Base-by-base conservation (phyloP, 2,329 filamentous ascomycete genomes). In the Alternaria hordeiaustralica region DNA sequence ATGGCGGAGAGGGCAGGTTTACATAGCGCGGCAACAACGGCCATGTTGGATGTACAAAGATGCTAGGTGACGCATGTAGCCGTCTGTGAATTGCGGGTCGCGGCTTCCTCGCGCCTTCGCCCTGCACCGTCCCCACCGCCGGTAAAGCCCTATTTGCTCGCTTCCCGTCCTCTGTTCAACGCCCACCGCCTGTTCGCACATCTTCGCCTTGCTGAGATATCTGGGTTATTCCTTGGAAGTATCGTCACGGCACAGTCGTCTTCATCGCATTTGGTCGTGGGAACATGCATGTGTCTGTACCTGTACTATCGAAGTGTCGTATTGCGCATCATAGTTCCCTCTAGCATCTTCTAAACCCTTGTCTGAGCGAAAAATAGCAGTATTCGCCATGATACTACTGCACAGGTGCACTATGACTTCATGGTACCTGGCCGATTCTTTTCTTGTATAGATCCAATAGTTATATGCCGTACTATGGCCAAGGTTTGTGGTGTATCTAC, bases 21-120 rank as follows among this genome's bases (percentile, higher is more conserved):
- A 61, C 56, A 66, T 64, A 61, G 60, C 53, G 15, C 45, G 54
- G 55, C 55, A 33, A 51, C 41, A 53, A 45, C 58, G 33, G 59
- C 59, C 67, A 66, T 68, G 59, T 56, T 62, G 61, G 20, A 51
- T 36, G 43, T 64, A 55, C 47, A 55, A 41, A 54, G 23, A 50
- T 65, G 61, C 60, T 60, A 43, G 55, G 60, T 66, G 65, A 66
- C 67, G 63, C 62, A 66, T 59, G 43, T 33, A 53, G 51, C 60
- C 46, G 55, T 45, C 36, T 59, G 36, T 55, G 57, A 61, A 56
- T 57, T 58, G 64, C 57, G 60, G 60, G 60, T 59, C 60, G 49
- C 55, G 43, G 36, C 60, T 60, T 49, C 53, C 20, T 54, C 60
- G 57, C 60, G 54, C 53, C 45, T 51, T 25, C 51, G 28, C 61